A percentile compares a stretch with the other conserved stretches of the same genome.
Evolutionary conservation across 176 grass and related monocot genomes (phyloP).

Genomic region (Melocanna baccifera): DNA sequence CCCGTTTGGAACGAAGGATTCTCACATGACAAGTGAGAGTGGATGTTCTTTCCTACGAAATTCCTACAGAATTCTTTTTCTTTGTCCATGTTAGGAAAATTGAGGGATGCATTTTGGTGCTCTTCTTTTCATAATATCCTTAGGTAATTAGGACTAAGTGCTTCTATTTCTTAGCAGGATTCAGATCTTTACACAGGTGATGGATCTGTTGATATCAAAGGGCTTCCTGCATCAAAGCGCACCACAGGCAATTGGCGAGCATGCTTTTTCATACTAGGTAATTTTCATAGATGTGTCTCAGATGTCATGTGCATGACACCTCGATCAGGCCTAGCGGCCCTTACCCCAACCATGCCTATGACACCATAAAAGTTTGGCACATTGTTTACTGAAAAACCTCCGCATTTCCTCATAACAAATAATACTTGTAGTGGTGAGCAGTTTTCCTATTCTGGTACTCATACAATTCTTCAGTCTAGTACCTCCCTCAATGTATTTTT

Average conservation of each 20-base stretch:
- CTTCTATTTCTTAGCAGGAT: slow-evolving; percentile 34
- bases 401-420: neutral
- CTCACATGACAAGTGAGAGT: no score
- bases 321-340: no score
- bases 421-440: neutral
- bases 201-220: slow-evolving; percentile 54
- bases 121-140: neutral
- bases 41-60: neutral
- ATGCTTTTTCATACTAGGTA: slow-evolving; percentile 65
- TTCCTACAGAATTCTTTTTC: neutral
- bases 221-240: slow-evolving; percentile 39
- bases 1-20: neutral
- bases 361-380: neutral
- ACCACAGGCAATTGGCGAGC: slow-evolving; percentile 65
- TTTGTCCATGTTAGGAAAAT: slow-evolving; percentile 1
- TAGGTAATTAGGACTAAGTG: neutral
- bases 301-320: no score
- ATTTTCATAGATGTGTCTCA: neutral
- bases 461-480: neutral
- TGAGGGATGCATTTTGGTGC: neutral
- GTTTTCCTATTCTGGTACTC: neutral
- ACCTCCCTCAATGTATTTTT: neutral
- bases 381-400: neutral
- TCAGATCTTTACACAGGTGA: slow-evolving; percentile 44
- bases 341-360: no score